These are phyloP conservation scores for Ceratorhiza oryzae-sativae DNA, from an alignment of 1,284 basidiomycete genomes.

Conservation along the genomic window DNA sequence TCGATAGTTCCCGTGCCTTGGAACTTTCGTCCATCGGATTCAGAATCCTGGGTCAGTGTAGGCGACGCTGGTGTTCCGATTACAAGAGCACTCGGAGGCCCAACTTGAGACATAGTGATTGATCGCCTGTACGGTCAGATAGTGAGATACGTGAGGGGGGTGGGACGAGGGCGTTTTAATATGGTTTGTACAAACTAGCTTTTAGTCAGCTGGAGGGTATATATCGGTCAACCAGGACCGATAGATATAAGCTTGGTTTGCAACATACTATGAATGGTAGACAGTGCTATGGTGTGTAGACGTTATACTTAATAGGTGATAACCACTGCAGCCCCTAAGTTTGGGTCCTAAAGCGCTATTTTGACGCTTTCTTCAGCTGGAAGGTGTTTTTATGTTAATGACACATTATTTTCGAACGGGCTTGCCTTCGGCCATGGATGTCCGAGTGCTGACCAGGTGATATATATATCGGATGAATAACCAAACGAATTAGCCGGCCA, in stretches of 20 bases:
- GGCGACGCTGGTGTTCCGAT: neutral
- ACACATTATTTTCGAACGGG: neutral
- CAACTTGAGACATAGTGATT: neutral
- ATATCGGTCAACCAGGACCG: conserved; percentile 3
- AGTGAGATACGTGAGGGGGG: neutral
- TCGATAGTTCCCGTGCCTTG: conserved; percentile 53
- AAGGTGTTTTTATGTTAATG: no score
- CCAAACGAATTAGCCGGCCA: no score
- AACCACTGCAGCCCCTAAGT: no score
- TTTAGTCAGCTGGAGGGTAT: neutral
- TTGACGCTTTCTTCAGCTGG: no score
- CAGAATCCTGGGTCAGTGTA: conserved; percentile 3
- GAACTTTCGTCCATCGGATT: neutral
- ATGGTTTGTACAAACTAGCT: neutral
- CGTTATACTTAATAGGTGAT: no score
- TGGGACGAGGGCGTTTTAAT: neutral
- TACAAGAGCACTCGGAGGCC: neutral
- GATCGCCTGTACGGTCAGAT: neutral
- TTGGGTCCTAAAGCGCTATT: no score
- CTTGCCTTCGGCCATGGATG: neutral
- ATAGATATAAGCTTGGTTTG: neutral
- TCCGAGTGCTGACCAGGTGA: conserved; percentile 2
- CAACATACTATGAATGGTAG: neutral
- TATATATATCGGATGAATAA: no score
- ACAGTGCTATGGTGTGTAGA: no score